These are phyloP conservation scores for Lasiosphaeria ovina DNA, from an alignment of 495 filamentous ascomycete species.

Conservation along the genomic window DNA sequence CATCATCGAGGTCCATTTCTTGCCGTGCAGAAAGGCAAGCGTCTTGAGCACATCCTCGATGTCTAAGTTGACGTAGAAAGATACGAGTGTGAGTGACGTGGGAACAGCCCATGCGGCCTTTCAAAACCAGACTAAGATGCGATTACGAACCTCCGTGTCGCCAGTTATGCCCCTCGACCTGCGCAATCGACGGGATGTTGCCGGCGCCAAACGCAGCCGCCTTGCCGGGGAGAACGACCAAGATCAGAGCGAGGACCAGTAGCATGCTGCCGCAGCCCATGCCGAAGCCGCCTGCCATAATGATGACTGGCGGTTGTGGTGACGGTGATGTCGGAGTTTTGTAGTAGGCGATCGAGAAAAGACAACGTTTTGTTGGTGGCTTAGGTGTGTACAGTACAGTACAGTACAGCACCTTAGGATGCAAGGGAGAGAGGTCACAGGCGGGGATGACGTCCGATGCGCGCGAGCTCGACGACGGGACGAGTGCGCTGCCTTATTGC, in stretches of 20 bases:
- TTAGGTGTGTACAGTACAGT: too few species aligned
- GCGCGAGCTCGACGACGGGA: too few species aligned
- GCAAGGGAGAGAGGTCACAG: too few species aligned
- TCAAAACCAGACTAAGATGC: background rate
- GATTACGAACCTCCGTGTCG: conserved; percentile 69
- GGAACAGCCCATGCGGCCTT: background rate
- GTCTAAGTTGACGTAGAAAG: too few species aligned
- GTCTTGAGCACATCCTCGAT: conserved; percentile 93
- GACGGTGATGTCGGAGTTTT: background rate
- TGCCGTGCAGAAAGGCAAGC: conserved; percentile 79
- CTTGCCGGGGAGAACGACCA: conserved; percentile 63
- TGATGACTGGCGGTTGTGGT: background rate
- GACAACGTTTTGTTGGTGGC: too few species aligned
- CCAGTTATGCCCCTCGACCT: conserved; percentile 93
- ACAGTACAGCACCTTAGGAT: too few species aligned
- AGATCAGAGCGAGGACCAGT: conserved; percentile 47
- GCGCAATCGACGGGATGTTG: conserved; percentile 91
- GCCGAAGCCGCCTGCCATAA: conserved; percentile 38
- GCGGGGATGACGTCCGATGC: too few species aligned
- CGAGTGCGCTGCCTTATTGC: too few species aligned
- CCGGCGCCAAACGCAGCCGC: conserved; percentile 86
- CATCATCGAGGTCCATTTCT: conserved; percentile 93
- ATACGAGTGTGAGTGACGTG: background rate
- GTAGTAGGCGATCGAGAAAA: background rate
- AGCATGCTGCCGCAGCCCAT: conserved; percentile 43